Evolutionary conservation across 2,329 filamentous ascomycete genomes (phyloP), one percentile per base, ranked within the genome.

Genomic region (Talaromyces sp.): DNA sequence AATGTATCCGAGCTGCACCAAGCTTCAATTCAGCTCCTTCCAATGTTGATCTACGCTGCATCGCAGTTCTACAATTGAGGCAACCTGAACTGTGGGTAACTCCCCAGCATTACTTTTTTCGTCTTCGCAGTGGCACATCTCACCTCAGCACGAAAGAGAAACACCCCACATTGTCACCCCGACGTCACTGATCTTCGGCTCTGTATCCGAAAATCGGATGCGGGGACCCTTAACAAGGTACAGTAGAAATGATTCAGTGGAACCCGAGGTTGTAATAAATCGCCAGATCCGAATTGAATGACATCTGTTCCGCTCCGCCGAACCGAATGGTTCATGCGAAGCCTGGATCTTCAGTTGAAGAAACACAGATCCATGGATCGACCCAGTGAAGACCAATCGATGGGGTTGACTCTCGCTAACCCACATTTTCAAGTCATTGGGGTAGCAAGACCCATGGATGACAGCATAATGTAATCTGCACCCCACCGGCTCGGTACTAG

Each of bases 281-380:
- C 36, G 16, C 9, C n/a, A 39, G 16, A 39, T 39, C n/a, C n/a
- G 10, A 39, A 20, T 17, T 17, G 2, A 19, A 19, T 40, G 37
- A 22, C 35, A 22, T n/a, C 16, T 19, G 32, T 54, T 60, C 57
- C 57, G 57, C 55, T 60, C 57, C 57, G 42, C 57, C 57, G 57
- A 60, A 35, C 57, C 57, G 55, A 56, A 39, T 39, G 41, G 24
- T 27, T 27, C 24, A 4, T 27, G 24, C 9, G 24, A 27, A 5
- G 4, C 24, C 24, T 24, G 50, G 49, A 35, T n/a, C 33, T n/a
- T 35, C n/a, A 16, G 33, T 16, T n/a, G n/a, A n/a, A 35, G 14
- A 35, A 35, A n/a, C 13, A 35, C 14, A 14, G 13, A 14, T 35
- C 33, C 33, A 35, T 35, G 13, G 33, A 14, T n/a, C n/a, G 13